Evolutionary conservation across 2,329 filamentous ascomycete species (phyloP), one percentile per base, ranked within the genome.

Genomic region (Aspergillus brunneoviolaceus): DNA sequence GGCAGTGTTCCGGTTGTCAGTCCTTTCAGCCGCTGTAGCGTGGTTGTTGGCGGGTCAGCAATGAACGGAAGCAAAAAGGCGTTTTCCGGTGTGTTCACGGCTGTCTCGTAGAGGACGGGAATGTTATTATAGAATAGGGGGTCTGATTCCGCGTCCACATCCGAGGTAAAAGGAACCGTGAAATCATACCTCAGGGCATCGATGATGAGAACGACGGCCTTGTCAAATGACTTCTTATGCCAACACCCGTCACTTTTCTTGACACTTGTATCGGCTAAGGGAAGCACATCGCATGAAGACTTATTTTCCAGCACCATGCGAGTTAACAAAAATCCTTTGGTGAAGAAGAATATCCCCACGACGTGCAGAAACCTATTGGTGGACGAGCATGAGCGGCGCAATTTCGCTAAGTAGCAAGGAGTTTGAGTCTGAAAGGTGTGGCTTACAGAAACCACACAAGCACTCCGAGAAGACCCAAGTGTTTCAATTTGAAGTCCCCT

Each of bases 151-250:
- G 72, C 71, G 55, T 77, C 71, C 9, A 77, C 70, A 35, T 79
- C 80, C 51, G 79, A 71, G 67, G 82, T 76, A 61, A 89, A 88
- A 0, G 95, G 95, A 11, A 98, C 86, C 0, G 94, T 96, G 69
- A 99, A 99, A 76, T 99, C 95, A 77, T 99, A 99, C 61, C 95
- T 89, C 60, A 99, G 83, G 56, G 95, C 95, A 76, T 99, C 95
- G 60, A 99, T 89, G 54, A 99, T 80, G 58, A 99, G 85, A 25
- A 99, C 85, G 51, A 99, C 88, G 11, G 94, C 93, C 73, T 93
- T 95, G 63, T 96, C 86, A 73, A 98, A 99, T 2, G 87, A 91
- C 79, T 92, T 96, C 35, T 92, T 91, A 74, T 98, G 92, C 95
- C 95, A 99, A 82, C 95, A 99, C 65, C 95, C 95, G 59, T 83